Conservation (phyloP, 176 grass and related monocot genomes). For the Triticum monococcum region DNA sequence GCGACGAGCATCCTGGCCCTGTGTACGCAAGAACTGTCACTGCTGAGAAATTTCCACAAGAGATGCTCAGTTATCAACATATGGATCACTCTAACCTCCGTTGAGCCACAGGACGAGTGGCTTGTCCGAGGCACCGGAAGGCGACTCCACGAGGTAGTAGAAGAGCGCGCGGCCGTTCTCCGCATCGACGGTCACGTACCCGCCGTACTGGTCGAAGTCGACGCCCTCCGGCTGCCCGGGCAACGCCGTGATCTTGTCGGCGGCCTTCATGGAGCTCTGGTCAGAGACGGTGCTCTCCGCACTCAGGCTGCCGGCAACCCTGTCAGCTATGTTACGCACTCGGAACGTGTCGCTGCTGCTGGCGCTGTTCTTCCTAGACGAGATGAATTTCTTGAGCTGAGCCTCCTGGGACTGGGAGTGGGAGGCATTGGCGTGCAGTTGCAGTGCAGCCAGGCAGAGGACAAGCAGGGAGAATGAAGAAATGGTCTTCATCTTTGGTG, state of each 20-base stretch:
- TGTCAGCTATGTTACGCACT: not conserved
- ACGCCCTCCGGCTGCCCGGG: constrained; percentile 43
- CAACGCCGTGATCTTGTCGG: constrained; percentile 45
- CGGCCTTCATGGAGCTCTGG: constrained; percentile 29
- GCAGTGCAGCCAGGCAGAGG: not conserved
- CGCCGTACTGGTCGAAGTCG: constrained; percentile 51
- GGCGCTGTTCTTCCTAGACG: constrained; percentile 8
- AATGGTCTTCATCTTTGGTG: constrained; percentile 4
- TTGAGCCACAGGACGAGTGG: constrained; percentile 67
- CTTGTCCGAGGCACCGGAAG: constrained; percentile 9
- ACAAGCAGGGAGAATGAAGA: not conserved
- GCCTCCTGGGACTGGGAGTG: constrained; percentile 12
- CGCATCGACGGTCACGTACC: constrained; percentile 43
- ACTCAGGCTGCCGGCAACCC: not conserved
- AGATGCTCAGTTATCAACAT: not conserved
- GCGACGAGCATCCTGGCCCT: constrained; percentile 65
- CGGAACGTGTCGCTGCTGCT: not conserved
- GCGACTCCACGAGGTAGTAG: constrained; percentile 56
- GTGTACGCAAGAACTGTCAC: not conserved
- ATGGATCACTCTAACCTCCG: constrained; percentile 35
- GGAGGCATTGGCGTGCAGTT: not conserved
- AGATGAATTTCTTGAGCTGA: constrained; percentile 12
- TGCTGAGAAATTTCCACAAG: not conserved
- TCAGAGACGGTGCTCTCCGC: not conserved
- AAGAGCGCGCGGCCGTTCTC: constrained; percentile 41